phyloP scores from a whole-genome alignment of 257 asterid genomes.

The Nicotiana tomentosiformis region DNA sequence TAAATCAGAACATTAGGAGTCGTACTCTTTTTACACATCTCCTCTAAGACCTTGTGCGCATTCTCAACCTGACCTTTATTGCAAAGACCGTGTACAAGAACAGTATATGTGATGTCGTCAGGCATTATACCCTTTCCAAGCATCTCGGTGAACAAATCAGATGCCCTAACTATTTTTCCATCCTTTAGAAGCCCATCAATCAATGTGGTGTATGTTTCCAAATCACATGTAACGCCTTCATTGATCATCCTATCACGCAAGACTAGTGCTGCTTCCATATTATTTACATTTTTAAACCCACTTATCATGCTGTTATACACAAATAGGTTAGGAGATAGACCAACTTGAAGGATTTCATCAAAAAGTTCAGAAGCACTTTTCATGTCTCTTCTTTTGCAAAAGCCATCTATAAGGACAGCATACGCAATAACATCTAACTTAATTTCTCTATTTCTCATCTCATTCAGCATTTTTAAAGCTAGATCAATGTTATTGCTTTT shows the following conservation, averaged over 20 bases:
- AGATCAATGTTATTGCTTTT: conserved; percentile 38
- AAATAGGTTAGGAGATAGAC: conserved; percentile 52
- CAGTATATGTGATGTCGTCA: conserved; percentile 53
- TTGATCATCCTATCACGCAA: conserved; percentile 48
- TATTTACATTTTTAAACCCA: conserved; percentile 56
- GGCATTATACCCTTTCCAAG: conserved; percentile 56
- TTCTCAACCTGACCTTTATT: conserved; percentile 54
- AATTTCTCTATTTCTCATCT: conserved; percentile 60
- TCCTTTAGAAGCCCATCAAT: conserved; percentile 62
- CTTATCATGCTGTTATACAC: conserved; percentile 74
- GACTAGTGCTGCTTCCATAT: conserved; percentile 52
- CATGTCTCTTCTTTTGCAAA: conserved; percentile 75
- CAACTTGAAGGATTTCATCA: conserved; percentile 53
- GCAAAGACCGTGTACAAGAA: conserved; percentile 70
- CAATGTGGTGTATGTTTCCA: conserved; percentile 77
- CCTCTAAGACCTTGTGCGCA: conserved; percentile 59
- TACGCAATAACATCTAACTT: conserved; percentile 60
- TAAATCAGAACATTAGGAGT: conserved; percentile 59
- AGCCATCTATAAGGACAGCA: conserved; percentile 58
- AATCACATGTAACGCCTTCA: conserved; percentile 54
- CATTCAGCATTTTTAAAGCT: conserved; percentile 44
- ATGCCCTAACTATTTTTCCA: conserved; percentile 49
- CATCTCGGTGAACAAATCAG: conserved; percentile 65
- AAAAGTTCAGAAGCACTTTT: conserved; percentile 52
- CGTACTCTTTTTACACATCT: conserved; percentile 45